Conservation (phyloP, 106 monocot genomes). For the Narthecium ossifragum region DNA sequence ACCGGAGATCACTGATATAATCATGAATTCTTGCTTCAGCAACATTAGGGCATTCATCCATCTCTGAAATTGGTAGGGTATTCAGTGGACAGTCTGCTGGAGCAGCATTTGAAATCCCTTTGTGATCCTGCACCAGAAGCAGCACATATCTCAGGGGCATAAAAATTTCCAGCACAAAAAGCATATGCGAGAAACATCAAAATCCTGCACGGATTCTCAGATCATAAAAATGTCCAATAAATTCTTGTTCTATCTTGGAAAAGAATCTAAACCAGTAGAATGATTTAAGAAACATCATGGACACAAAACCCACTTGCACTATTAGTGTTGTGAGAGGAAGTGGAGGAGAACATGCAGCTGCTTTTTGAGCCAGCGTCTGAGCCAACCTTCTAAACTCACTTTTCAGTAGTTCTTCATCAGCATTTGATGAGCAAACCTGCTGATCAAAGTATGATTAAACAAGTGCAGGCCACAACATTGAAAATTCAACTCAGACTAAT, state of each 20-base stretch:
- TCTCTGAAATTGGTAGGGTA: constrained; percentile 36
- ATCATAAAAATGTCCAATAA: too few relatives aligned
- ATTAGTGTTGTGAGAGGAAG: constrained; percentile 75
- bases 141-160: neutral
- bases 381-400: constrained; percentile 70
- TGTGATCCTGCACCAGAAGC: constrained; percentile 64
- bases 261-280: too few relatives aligned
- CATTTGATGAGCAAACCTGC: constrained; percentile 68
- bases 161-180: neutral
- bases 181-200: too few relatives aligned
- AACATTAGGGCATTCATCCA: constrained; percentile 4
- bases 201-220: too few relatives aligned
- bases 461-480: too few relatives aligned
- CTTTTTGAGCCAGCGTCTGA: constrained; percentile 40
- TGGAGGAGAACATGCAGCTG: constrained; percentile 62
- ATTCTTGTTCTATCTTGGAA: too few relatives aligned
- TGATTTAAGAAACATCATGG: too few relatives aligned
- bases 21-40: constrained; percentile 81
- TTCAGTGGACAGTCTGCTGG: constrained; percentile 84
- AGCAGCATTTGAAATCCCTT: constrained; percentile 93
- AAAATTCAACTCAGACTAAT: too few relatives aligned
- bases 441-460: too few relatives aligned
- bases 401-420: constrained; percentile 55
- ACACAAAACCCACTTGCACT: constrained; percentile 55
- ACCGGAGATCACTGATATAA: constrained; percentile 71